A percentile compares a stretch with the other conserved stretches of the same genome.
Evolutionary conservation across 208 protist species (phyloP).

Genomic region (Leishmania amazonensis): DNA sequence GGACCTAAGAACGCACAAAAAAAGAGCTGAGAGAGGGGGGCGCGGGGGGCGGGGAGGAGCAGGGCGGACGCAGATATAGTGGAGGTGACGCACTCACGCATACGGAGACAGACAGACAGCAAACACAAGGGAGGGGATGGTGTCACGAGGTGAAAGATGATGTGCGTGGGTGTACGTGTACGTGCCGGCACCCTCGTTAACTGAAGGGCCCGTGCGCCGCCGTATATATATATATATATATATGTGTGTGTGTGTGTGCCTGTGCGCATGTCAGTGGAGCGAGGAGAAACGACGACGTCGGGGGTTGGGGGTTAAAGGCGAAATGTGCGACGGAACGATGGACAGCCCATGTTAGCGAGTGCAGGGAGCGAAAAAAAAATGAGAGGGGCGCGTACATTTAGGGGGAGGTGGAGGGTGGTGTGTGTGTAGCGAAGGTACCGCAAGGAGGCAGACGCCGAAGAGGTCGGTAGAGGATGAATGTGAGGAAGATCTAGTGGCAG

Average conservation of each 20-base stretch:
- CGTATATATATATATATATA: neutral
- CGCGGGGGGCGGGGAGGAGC: too few species aligned
- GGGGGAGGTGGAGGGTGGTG: too few species aligned
- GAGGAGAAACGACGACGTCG: neutral
- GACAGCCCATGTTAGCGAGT: neutral
- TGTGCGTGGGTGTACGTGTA: neutral
- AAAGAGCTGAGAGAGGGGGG: conserved; percentile 3
- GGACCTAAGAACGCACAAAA: neutral
- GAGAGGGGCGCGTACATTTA: neutral
- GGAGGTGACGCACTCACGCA: neutral
- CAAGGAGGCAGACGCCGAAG: neutral
- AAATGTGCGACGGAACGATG: neutral
- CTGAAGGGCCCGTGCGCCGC: neutral
- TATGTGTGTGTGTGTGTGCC: neutral
- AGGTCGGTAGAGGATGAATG: neutral
- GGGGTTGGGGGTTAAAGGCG: neutral
- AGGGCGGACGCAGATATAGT: neutral
- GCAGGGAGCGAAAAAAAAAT: neutral
- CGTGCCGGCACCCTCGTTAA: neutral
- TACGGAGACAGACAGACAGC: neutral
- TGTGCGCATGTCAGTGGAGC: neutral
- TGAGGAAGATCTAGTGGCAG: neutral
- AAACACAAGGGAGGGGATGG: neutral
- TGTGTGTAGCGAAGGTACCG: neutral
- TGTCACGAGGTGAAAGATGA: neutral